Evolutionary conservation across 1,284 basidiomycete genomes (phyloP).

Genomic region (Mycena sp.): DNA sequence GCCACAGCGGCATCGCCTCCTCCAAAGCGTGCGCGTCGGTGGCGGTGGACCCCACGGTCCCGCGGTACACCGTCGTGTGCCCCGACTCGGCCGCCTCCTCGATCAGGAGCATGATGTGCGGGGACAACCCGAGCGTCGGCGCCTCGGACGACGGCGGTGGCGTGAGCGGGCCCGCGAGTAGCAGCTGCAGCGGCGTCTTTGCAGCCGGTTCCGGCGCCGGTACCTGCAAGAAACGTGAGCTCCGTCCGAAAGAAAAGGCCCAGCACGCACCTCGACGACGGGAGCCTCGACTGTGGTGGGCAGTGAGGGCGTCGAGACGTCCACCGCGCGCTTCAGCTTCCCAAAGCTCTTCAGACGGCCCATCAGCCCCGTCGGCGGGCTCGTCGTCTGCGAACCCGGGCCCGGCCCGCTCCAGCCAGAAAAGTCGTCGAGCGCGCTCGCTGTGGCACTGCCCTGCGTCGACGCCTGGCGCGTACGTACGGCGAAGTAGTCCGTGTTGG

Average conservation of each 20-base stretch:
- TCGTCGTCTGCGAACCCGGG: slow-evolving; percentile 52
- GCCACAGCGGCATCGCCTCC: slow-evolving; percentile 86
- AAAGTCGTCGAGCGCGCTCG: slow-evolving; percentile 56
- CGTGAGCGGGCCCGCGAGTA: slow-evolving; percentile 74
- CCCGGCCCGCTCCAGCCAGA: slow-evolving; percentile 58
- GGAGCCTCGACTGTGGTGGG: slow-evolving; percentile 25
- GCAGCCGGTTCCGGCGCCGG: slow-evolving; percentile 35
- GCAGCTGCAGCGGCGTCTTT: slow-evolving; percentile 66
- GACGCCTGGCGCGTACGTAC: slow-evolving; percentile 55
- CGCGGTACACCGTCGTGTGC: slow-evolving; percentile 84
- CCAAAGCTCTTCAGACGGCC: slow-evolving; percentile 83
- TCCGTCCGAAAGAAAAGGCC: neutral
- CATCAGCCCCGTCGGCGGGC: slow-evolving; percentile 77
- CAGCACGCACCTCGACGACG: slow-evolving; percentile 15
- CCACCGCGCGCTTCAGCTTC: slow-evolving; percentile 58
- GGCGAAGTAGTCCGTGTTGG: slow-evolving; percentile 63
- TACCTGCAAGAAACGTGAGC: slow-evolving; percentile 3
- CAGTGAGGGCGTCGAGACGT: slow-evolving; percentile 34
- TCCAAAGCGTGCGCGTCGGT: slow-evolving; percentile 78
- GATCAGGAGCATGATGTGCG: slow-evolving; percentile 78
- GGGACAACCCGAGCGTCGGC: slow-evolving; percentile 73
- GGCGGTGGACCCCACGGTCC: slow-evolving; percentile 59
- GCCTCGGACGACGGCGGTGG: slow-evolving; percentile 81
- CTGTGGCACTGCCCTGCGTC: slow-evolving; percentile 40
- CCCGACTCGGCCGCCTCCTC: slow-evolving; percentile 86